phyloP scores from a whole-genome alignment of 2,329 filamentous ascomycete genomes.

The Tolypocladium guangdongense region DNA sequence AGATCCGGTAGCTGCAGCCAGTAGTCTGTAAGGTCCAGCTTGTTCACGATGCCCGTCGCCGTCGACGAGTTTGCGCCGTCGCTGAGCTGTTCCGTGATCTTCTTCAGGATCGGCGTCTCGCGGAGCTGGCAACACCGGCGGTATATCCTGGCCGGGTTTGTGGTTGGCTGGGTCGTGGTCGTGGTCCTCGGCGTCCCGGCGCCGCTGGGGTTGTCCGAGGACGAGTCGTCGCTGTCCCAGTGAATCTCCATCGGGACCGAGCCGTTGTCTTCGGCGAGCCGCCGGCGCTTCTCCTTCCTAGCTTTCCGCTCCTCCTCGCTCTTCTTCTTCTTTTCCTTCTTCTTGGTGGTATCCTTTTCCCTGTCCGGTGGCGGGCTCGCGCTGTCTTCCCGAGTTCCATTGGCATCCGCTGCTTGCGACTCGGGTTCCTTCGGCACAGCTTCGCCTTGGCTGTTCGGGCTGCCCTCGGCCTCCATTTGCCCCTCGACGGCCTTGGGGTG shows the following conservation, averaged over 20 bases:
- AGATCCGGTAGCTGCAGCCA: conserved; percentile 75
- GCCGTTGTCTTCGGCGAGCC: conserved; percentile 79
- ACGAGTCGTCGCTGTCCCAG: conserved; percentile 56
- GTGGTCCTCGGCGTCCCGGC: conserved; percentile 10
- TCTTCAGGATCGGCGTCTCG: conserved; percentile 85
- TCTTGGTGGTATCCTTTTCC: conserved; percentile 45
- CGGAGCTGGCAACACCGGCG: conserved; percentile 86
- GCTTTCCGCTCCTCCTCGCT: conserved; percentile 90
- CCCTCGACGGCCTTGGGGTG: conserved; percentile 49
- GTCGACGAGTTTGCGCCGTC: conserved; percentile 54
- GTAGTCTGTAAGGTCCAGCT: conserved; percentile 75
- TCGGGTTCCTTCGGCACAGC: not conserved
- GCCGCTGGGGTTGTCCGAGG: conserved; percentile 17
- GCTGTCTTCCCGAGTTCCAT: conserved; percentile 9
- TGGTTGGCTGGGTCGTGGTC: conserved; percentile 52
- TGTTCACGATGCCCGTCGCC: conserved; percentile 65
- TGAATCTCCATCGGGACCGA: conserved; percentile 74
- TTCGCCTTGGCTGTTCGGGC: conserved; percentile 8
- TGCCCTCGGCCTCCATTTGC: conserved; percentile 20
- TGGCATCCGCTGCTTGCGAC: not conserved
- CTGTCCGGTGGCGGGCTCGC: conserved; percentile 16
- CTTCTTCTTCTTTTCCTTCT: conserved; percentile 93
- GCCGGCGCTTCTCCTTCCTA: conserved; percentile 78
- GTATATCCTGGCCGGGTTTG: conserved; percentile 86
- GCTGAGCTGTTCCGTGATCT: conserved; percentile 79